Evolutionary conservation across 495 filamentous ascomycete genomes (phyloP), one percentile per base, ranked within the genome.

Genomic region (Neohortaea acidophila): DNA sequence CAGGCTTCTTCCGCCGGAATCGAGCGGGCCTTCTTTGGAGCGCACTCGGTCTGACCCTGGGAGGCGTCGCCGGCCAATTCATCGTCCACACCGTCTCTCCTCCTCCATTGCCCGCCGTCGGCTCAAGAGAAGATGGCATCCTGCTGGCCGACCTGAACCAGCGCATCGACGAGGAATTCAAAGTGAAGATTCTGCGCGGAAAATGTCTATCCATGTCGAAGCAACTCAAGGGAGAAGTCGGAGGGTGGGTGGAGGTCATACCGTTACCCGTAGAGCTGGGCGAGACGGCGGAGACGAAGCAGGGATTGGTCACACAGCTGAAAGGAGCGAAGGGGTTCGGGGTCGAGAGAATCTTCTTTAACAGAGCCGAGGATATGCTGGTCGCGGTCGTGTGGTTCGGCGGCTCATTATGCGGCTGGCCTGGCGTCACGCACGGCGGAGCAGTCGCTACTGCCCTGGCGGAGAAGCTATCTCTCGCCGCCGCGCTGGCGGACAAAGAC

Each of bases 401-500:
- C 21, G 31, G 53, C 0, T 70, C 62, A 11, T 51, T 75, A 15
- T 61, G 72, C 22, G 81, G 83, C 2, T 86, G 79, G 78, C 81
- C 80, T n/a, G 69, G 68, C 2, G 61, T 84, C 15, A 72, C 78
- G 36, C 83, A 91, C 58, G 83, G 83, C 13, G 83, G 83, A 13
- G 64, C 67, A 2, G 63, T 83, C 25, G 81, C 73, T 3, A 84
- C 78, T 0, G 51, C 84, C 6, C 55, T 86, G 22, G 78, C 83
- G 53, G 82, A 91, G 58, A 61, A 58, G 12, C 58, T 74, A 36
- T 72, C 66, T 5, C 52, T 70, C 17, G 65, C 64, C 27, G 70
- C 70, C 11, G 21, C 38, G 22, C 28, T 52, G 18, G 28, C 44
- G 7, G 28, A 34, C 0, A 25, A 21, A 4, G 20, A 12, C 6